A percentile compares a stretch with the other conserved stretches of the same genome.
These are phyloP conservation scores for Arachis stenosperma DNA, from an alignment of 306 rosid genomes.

Conservation along the genomic window DNA sequence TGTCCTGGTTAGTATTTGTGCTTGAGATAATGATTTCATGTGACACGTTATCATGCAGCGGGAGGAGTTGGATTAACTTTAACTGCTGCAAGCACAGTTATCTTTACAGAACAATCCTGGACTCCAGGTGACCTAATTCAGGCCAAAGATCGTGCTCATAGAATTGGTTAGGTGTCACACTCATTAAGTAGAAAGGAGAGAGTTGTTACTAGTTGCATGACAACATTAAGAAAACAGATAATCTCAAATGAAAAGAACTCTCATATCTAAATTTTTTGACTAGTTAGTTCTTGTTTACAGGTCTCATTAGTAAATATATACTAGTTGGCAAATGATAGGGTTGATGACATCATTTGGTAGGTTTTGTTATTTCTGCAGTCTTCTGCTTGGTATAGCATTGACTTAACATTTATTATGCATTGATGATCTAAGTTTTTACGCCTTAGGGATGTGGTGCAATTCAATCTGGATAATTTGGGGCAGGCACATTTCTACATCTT, in stretches of 20 bases:
- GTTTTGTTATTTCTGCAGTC: slow-evolving; percentile 25
- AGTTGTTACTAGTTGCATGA: neutral
- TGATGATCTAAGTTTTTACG: slow-evolving; percentile 37
- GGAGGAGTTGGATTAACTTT: slow-evolving; percentile 96
- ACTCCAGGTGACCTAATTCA: slow-evolving; percentile 97
- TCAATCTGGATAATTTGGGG: slow-evolving; percentile 91
- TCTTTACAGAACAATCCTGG: slow-evolving; percentile 90
- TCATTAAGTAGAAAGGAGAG: slow-evolving; percentile 10
- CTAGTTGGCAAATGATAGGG: slow-evolving; percentile 93
- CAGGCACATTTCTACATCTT: slow-evolving; percentile 58
- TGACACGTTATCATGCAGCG: slow-evolving; percentile 57
- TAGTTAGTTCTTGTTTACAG: slow-evolving; percentile 49
- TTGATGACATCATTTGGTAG: slow-evolving; percentile 95
- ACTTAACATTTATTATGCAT: slow-evolving; percentile 16
- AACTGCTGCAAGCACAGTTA: slow-evolving; percentile 75
- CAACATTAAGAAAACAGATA: slow-evolving; percentile 25
- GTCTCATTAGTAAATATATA: slow-evolving; percentile 83
- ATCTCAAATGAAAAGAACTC: slow-evolving; percentile 15
- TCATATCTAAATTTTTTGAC: slow-evolving; percentile 33
- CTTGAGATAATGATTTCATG: slow-evolving; percentile 35
- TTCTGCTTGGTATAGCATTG: slow-evolving; percentile 11
- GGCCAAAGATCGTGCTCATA: slow-evolving; percentile 98
- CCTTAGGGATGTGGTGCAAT: slow-evolving; percentile 89
- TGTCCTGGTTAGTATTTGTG: slow-evolving; percentile 23
- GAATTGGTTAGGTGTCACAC: slow-evolving; percentile 87